Base-by-base conservation (phyloP, 768 basidiomycete genomes). In the Auriscalpium orientale region DNA sequence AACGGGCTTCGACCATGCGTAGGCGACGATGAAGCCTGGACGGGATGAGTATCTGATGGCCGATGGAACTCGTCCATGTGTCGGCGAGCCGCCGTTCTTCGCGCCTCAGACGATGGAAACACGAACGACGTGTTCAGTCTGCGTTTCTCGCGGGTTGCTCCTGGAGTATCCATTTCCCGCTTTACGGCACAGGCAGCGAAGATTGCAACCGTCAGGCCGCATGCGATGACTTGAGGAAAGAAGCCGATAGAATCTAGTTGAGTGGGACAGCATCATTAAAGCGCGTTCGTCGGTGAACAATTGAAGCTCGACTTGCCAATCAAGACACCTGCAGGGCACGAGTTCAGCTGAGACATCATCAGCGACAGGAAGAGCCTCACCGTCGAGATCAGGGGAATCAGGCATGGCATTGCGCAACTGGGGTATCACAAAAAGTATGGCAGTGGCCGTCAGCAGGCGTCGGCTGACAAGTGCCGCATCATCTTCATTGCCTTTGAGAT, bases 171-270 rank as follows among this genome's bases (percentile, higher is more conserved):
- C 28, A 28, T 28, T 28, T 28, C 28, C 7, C 28, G 28, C 28
- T 28, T 28, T 28, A 28, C 4, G 28, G 28, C 4, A 28, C 28
- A 5, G 28, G 28, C 28, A 28, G 28, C 2, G 28, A 28, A 7
- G 28, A 28, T 28, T 28, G 7, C 28, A 28, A 28, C 5, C 7
- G 28, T 28, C 28, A 73, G 64, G 8, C 72, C 70, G n/a, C 71
- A 65, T 33, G 78, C 65, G 22, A 80, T 68, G 77, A 83, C 81
- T 63, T 83, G 81, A 6, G 81, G 79, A 63, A 83, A 82, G 65
- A 76, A 80, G 2, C 80, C 82, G 48, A 84, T 80, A 46, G 69
- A 69, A 60, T 82, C 79, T 81, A 57, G 54, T 18, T 28, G 28
- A 28, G 28, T 28, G 28, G 28, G 4, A 49, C 16, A n/a, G 37